These are phyloP conservation scores for Neurospora tetrasperma DNA, from an alignment of 495 filamentous ascomycete genomes.

Conservation along the genomic window DNA sequence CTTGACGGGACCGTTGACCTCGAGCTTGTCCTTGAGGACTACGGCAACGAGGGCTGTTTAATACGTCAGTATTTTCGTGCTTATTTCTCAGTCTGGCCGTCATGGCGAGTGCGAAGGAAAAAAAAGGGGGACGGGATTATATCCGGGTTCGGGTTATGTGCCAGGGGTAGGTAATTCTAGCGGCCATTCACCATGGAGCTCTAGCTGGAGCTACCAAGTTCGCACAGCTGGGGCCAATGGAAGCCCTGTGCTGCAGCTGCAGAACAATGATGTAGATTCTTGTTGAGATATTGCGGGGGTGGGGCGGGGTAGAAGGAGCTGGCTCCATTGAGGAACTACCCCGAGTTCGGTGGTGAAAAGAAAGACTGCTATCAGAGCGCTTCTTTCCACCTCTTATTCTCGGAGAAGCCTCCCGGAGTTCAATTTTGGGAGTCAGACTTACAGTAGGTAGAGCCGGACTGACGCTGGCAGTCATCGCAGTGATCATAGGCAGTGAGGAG, in stretches of 20 bases:
- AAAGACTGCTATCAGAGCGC: not conserved
- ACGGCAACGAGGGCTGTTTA: conserved; percentile 51
- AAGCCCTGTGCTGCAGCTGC: not conserved
- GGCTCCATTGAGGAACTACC: not conserved
- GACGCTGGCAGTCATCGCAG: conserved; percentile 64
- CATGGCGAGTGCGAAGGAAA: not conserved
- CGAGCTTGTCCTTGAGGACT: conserved; percentile 52
- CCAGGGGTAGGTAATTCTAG: not conserved
- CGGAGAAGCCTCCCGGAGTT: not conserved
- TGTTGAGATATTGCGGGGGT: not conserved
- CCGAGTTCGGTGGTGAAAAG: not conserved
- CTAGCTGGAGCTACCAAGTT: not conserved
- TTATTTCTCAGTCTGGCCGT: not conserved
- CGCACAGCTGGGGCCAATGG: not conserved
- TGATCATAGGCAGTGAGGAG: conserved; percentile 54
- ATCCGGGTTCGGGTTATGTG: not conserved
- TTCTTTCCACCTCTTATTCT: not conserved
- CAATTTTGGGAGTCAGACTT: conserved; percentile 9
- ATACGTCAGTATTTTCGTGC: not conserved
- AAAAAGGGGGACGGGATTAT: not conserved
- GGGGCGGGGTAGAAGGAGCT: not conserved
- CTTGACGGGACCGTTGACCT: conserved; percentile 52
- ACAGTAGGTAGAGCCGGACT: conserved; percentile 61
- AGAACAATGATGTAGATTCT: not conserved
- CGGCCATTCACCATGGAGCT: not conserved